Evolutionary conservation across 2,329 filamentous ascomycete genomes (phyloP), one percentile per base, ranked within the genome.

Genomic region (Arthroderma sp.): DNA sequence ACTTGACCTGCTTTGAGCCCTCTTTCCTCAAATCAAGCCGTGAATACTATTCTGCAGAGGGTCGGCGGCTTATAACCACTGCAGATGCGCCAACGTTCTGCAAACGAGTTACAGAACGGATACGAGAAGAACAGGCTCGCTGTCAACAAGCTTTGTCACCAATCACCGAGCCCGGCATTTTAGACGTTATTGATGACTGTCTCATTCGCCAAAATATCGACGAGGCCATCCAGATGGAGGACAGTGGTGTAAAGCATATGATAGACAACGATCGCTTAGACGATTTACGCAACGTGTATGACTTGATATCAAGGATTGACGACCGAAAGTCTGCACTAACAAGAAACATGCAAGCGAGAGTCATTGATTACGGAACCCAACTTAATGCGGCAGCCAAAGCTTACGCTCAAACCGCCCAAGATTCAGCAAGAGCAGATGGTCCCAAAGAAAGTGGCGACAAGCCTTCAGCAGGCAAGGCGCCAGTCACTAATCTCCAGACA

Each of bases 171-270:
- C 61, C 70, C 0, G 89, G 84, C 57, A 84, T 94, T 22, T 74
- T 79, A 22, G 67, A 70, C 4, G 82, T 95, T 0, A 77, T 98
- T 1, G 87, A 96, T 51, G 68, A 82, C 32, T 78, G 89, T 59
- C 68, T 98, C 43, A 88, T 98, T 40, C 70, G 72, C 36, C 74
- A 77, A 38, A 84, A 91, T 53, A 76, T 96, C 46, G 70, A 77
- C 22, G 86, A 93, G 10, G 82, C 98, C 44, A 74, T 96, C 48
- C 78, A 80, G 40, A 78, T 95, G 64, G 86, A 95, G 54, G 77
- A 77, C 4, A 94, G 82, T 50, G 91, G 91, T 0, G 74, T 95
- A 36, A 79, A 76, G 51, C 80, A 80, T 58, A 96, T 98, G 89
- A 79, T 96, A 41, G 85, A 94, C 61, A 88, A 94, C 55, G 83